Evolutionary conservation across 2,329 filamentous ascomycete species (phyloP), one percentile per base, ranked within the genome.

Genomic region (Blastomyces gilchristii): DNA sequence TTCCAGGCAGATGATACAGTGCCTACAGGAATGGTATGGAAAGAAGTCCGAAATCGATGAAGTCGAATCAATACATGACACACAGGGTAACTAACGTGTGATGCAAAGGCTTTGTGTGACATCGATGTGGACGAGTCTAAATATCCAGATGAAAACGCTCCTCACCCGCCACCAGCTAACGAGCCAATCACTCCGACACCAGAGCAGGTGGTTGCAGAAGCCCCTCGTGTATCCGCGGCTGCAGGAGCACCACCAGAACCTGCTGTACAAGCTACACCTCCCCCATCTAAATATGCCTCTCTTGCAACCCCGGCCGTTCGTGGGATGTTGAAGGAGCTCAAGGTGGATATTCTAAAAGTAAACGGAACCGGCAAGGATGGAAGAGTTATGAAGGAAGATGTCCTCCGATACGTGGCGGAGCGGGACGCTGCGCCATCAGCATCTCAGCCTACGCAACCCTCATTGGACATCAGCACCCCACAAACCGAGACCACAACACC

Each of bases 1-100:
- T 97, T 96, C 75, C 91, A 97, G 67, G 87, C 91, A 41, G 94
- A 96, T 67, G 94, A 97, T 69, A 96, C 97, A 84, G 93, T 93
- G 60, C 91, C 90, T 72, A 95, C 97, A 34, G 94, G 94, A 68
- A 92, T 80, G 75, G 82, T 83, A 74, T 60, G 60, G 39, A 34
- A 2, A 7, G 45, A 34, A 2, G 5, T 37, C 25, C 25, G 9
- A 59, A 34, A n/a, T 34, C 34, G 34, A 34, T 34, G 34, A 34
- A 34, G 8, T 34, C 28, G 16, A 47, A 31, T 47, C 25, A 34
- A 47, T 18, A 5, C 25, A 8, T 6, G 14, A 7, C 25, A 47
- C 11, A 31, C 22, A 41, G 18, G 34, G 12, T 60, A 18, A 18
- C 28, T 60, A 61, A 58, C 34, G 2, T 61, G 45, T 11, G 25